phyloP scores from a whole-genome alignment of 2,329 filamentous ascomycete species.

The Penicillium fuscoglaucum region DNA sequence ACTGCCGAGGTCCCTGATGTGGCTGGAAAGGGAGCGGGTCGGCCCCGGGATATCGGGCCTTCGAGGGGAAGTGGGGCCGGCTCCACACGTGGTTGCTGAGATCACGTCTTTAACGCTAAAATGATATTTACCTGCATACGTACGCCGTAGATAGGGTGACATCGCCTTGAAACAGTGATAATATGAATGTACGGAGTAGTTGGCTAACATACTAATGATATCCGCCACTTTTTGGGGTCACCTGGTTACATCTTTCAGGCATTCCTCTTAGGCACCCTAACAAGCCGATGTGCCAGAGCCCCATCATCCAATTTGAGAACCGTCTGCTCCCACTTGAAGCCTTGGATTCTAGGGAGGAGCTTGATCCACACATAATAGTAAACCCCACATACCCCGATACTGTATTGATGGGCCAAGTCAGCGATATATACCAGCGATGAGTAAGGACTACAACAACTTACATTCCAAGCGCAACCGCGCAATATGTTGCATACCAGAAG shows the following conservation, averaged over 20 bases:
- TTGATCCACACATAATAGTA: constrained; percentile 64
- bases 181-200: not conserved
- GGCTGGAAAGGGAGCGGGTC: not conserved
- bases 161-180: not conserved
- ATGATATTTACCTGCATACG: not conserved
- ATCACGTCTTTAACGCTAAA: constrained; percentile 5
- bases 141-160: no score
- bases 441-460: constrained; percentile 44
- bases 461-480: constrained; percentile 64
- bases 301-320: constrained; percentile 54
- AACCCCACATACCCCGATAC: constrained; percentile 51
- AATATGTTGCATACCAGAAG: constrained; percentile 74
- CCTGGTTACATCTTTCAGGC: not conserved
- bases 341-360: constrained; percentile 53
- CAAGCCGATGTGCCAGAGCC: constrained; percentile 51
- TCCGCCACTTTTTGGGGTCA: not conserved
- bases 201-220: not conserved
- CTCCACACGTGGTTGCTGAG: not conserved
- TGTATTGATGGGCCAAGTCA: not conserved
- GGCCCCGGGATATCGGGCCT: not conserved
- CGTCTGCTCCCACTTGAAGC: constrained; percentile 59
- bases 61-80: not conserved
- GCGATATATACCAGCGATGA: not conserved
- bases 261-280: constrained; percentile 52
- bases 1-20: no score